Base-by-base conservation (phyloP, 2,329 filamentous ascomycete genomes). In the Penicillium sp. region DNA sequence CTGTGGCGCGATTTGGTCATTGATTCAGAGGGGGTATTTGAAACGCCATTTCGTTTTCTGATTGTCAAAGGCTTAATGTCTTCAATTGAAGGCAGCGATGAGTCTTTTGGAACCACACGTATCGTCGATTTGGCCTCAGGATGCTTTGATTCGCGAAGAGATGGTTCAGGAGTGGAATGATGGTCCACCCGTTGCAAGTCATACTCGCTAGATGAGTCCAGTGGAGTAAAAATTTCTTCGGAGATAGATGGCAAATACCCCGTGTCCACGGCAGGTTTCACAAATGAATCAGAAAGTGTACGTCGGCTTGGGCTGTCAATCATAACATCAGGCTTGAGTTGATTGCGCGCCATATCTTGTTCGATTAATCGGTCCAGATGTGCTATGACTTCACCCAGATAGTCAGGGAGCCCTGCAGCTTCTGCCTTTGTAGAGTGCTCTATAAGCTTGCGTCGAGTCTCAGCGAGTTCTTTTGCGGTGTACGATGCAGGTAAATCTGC, bases 351-450 rank as follows among this genome's bases (percentile, higher is more conserved):
- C n/a, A 65, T 60, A 12, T 71, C 68, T 51, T 72, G 77, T 49
- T 79, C 71, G 60, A 85, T 82, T 24, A 85, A 70, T 18, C 78
- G 77, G 67, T 86, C 83, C 12, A 86, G 74, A 60, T 85, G 80
- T 8, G 78, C 78, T 47, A 88, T 81, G 23, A 88, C 79, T 47
- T 84, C 80, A 30, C 82, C 78, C 43, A 86, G 76, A 58, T 84
- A 80, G 4, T 75, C 73, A 18, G 60, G 79, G 70, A 71, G 74
- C 67, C 64, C 77, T 62, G 64, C 74, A 63, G 64, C 77, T 64
- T 65, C 77, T 16, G 69, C 78, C 48, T 72, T 69, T 23, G 72
- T 76, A 21, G 77, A 76, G 52, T 80, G 77, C 54, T 79, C 77
- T 33, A 82, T 78, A 28, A 87, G 75, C 60, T 81, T 81, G 35